Evolutionary conservation across 1,284 basidiomycete genomes (phyloP).

Genomic region (Fomitopsis pinicola): DNA sequence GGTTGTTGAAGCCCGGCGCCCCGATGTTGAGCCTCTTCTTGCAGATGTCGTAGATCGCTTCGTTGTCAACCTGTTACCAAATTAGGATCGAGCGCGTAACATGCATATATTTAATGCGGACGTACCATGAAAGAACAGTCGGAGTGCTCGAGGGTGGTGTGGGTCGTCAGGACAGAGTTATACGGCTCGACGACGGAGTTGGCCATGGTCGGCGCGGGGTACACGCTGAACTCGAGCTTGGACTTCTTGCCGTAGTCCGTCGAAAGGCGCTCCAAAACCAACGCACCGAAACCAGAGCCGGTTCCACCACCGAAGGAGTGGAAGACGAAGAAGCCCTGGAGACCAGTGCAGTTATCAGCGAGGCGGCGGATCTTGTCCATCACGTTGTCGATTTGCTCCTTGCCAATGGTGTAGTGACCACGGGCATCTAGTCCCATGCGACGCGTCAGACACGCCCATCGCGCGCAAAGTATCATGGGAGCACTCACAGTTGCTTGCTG

Average conservation of each 20-base stretch:
- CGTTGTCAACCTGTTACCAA: constrained; percentile 74
- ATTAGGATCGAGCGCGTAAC: background rate
- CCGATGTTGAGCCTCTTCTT: constrained; percentile 81
- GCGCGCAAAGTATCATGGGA: background rate
- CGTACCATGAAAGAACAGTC: constrained; percentile 98
- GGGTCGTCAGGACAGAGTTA: constrained; percentile 98
- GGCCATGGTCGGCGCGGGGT: constrained; percentile 92
- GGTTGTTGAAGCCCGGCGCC: constrained; percentile 81
- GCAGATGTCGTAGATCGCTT: constrained; percentile 96
- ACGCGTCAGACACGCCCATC: constrained; percentile 1
- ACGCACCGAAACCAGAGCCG: constrained; percentile 97
- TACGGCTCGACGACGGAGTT: constrained; percentile 99
- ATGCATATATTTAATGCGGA: constrained; percentile 1
- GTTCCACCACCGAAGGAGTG: constrained; percentile 99
- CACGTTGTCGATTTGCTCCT: constrained; percentile 89
- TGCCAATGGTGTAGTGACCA: constrained; percentile 97
- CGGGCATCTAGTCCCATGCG: constrained; percentile 68
- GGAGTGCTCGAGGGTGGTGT: constrained; percentile 98
- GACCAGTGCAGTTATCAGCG: constrained; percentile 95
- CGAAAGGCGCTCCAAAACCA: constrained; percentile 95
- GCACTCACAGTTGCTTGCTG: constrained; percentile 93
- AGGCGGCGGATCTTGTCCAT: constrained; percentile 97
- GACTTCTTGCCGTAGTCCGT: constrained; percentile 99
- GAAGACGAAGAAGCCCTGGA: constrained; percentile 99
- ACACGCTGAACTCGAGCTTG: constrained; percentile 98